Evolutionary conservation across 768 basidiomycete genomes (phyloP), one percentile per base, ranked within the genome.

Genomic region (Chlorophyllum brunneum): DNA sequence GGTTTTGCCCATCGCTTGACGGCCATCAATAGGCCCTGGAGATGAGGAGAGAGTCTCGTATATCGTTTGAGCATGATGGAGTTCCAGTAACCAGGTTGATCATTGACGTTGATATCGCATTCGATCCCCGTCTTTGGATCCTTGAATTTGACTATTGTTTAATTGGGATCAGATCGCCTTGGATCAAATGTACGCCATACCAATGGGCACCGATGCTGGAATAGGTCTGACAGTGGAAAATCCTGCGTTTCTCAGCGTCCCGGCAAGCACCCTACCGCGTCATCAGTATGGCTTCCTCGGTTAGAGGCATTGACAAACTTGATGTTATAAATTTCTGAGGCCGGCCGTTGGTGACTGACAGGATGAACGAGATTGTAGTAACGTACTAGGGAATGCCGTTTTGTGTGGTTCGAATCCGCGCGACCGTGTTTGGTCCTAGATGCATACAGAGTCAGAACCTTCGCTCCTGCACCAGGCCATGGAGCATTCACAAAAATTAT

Each of bases 1-100:
- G 75, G 70, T 48, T 74, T 76, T 9, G 84, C 82, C 85, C 85
- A 88, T 15, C 62, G 55, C 63, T 87, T 86, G 63, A 86, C 69
- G 29, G 69, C 63, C 40, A 65, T 59, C 5, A 83, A 54, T 58
- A 84, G 56, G 4, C 72, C 67, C 1, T 72, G 67, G 29, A 83
- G 63, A 1, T 74, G 54, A 0, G 80, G 78, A 3, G 64, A 66
- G 0, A 76, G 58, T 27, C 72, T 61, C 51, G 77, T 80, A 64
- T 87, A 88, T 9, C 64, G 62, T 38, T 65, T 67, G 51, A 87
- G 65, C 47, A 88, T 64, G 3, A 65, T 54, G 0, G 83, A 80
- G 55, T 80, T 83, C 30, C 68, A 54, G 2, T 74, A 49, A 1
- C 85, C 85, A 1, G 86, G 69, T 5, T 76, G 79, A 24, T 82